Percentiles rank a stretch among this genome's conserved stretches.
Evolutionary conservation across 202 grass and related monocot species (phyloP).

Genomic region (Zoysia matrella): DNA sequence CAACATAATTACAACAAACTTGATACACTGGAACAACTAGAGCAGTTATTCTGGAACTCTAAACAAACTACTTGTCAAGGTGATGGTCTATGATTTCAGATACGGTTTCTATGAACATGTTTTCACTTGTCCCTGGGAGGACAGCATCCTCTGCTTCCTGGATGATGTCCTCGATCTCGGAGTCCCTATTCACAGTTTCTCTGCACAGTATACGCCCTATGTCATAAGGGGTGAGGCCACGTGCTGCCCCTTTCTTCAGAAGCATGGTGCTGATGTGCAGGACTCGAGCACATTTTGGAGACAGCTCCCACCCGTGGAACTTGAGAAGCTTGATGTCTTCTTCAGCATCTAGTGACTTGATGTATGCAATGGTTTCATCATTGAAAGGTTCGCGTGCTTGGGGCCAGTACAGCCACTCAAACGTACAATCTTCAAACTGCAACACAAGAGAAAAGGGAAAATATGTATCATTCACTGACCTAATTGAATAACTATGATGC

Average conservation of each 20-base stretch:
- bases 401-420: conserved; percentile 86
- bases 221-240: conserved; percentile 65
- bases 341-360: conserved; percentile 71
- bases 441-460: no score
- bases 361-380: conserved; percentile 52
- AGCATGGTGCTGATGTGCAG: conserved; percentile 75
- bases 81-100: conserved; percentile 62
- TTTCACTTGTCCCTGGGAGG: conserved; percentile 54
- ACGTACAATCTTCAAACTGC: conserved; percentile 86
- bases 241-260: conserved; percentile 67
- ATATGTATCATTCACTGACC: no score
- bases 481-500: no score
- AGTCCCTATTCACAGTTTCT: conserved; percentile 65
- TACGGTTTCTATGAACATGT: conserved; percentile 56
- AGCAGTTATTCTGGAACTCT: conserved; percentile 57
- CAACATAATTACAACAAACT: conserved; percentile 56
- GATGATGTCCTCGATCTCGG: conserved; percentile 74
- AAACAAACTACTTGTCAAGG: conserved; percentile 38
- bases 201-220: conserved; percentile 77
- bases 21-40: conserved; percentile 62
- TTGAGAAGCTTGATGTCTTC: conserved; percentile 74
- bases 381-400: conserved; percentile 59
- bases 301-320: conserved; percentile 78
- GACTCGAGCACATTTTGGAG: conserved; percentile 49
- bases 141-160: conserved; percentile 55